Conservation (phyloP, 148 eudicot genomes). For the Heliosperma pusillum region DNA sequence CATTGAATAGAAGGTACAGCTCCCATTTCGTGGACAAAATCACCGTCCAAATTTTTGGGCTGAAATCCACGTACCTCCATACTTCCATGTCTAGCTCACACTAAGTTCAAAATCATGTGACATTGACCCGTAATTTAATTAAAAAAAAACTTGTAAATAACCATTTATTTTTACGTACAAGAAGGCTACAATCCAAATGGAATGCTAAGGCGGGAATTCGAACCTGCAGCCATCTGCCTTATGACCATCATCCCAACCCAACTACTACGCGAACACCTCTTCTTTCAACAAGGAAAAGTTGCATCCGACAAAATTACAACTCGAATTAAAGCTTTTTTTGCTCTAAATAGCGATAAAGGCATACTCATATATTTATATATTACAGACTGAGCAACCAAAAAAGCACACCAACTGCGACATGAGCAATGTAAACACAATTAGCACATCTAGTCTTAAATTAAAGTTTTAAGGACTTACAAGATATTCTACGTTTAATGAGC, state of each 20-base stretch:
- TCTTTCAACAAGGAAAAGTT: not conserved
- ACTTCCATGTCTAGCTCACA: slow-evolving; percentile 13
- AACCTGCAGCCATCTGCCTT: too few relatives aligned
- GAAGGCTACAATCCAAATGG: too few relatives aligned
- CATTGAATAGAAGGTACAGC: not conserved
- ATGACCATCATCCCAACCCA: too few relatives aligned
- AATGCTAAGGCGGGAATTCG: too few relatives aligned
- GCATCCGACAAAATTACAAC: not conserved
- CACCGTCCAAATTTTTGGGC: not conserved
- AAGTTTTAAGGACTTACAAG: too few relatives aligned
- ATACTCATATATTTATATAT: slow-evolving; percentile 14
- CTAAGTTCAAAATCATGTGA: not conserved
- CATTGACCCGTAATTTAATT: not conserved
- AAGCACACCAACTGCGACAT: slow-evolving; percentile 20
- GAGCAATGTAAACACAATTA: slow-evolving; percentile 26
- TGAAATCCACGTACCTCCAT: slow-evolving; percentile 9
- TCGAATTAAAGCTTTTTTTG: not conserved
- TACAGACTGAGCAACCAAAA: slow-evolving; percentile 26
- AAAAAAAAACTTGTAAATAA: too few relatives aligned
- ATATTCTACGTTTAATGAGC: slow-evolving; percentile 12
- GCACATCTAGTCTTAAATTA: slow-evolving; percentile 22
- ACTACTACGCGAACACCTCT: too few relatives aligned
- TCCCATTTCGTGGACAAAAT: slow-evolving; percentile 6
- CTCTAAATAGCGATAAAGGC: slow-evolving; percentile 13
- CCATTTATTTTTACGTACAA: not conserved